Conservation (phyloP, 495 filamentous ascomycete genomes). For the Daldinia decipiens region DNA sequence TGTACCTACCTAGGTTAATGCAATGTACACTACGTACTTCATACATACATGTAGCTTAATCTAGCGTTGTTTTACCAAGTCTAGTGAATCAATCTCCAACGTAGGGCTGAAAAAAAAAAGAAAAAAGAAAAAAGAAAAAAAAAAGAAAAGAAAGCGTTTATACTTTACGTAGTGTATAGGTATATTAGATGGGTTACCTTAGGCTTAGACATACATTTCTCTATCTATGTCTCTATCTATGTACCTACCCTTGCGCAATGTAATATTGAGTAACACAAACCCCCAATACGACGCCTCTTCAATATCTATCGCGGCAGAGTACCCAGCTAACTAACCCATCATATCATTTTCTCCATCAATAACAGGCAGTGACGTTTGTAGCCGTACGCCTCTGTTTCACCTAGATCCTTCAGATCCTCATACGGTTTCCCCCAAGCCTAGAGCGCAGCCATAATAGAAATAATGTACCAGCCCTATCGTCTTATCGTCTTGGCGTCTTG, state of each 20-base stretch:
- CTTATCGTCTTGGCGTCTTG: no score
- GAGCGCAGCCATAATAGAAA: neutral
- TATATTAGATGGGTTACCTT: neutral
- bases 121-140: neutral
- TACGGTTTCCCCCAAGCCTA: neutral
- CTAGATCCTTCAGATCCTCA: slow-evolving; percentile 1
- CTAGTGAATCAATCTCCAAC: slow-evolving; percentile 1
- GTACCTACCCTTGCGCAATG: no score
- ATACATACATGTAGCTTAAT: no score
- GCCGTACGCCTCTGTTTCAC: slow-evolving; percentile 1
- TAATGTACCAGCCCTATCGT: neutral
- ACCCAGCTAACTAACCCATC: neutral
- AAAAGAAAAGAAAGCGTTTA: neutral
- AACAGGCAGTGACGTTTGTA: neutral
- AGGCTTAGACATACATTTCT: neutral
- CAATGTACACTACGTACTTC: neutral
- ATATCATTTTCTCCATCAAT: neutral
- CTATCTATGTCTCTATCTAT: no score
- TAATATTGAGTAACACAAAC: neutral
- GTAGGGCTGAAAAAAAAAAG: neutral
- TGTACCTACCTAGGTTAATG: no score
- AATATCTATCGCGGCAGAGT: neutral
- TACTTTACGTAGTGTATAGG: neutral
- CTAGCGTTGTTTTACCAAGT: neutral
- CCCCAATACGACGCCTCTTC: neutral